Percentiles rank a stretch among this genome's conserved stretches.
These are phyloP conservation scores for Corynascus novoguineensis DNA, from an alignment of 495 filamentous ascomycete genomes.

Conservation along the genomic window DNA sequence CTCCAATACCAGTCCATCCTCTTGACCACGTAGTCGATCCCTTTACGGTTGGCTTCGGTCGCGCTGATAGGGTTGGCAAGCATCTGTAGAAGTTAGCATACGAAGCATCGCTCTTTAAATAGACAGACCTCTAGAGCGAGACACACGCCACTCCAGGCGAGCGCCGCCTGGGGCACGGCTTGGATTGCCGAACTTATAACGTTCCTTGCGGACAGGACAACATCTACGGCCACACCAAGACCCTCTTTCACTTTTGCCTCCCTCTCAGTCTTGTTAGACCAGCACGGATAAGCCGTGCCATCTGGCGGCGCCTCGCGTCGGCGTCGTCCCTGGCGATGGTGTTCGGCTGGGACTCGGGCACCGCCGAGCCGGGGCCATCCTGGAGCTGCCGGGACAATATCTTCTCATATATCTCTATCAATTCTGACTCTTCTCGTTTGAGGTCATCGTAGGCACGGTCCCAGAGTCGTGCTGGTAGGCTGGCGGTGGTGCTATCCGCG, in stretches of 20 bases:
- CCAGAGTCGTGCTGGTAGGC: not conserved
- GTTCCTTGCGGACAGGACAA: constrained; percentile 5
- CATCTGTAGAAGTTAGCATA: constrained; percentile 3
- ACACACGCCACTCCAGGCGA: constrained; percentile 2
- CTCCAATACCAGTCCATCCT: constrained; percentile 3
- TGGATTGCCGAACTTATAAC: constrained; percentile 5
- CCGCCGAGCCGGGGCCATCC: not conserved
- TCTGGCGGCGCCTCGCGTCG: constrained; percentile 9
- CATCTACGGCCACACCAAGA: not conserved
- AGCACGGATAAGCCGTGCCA: constrained; percentile 13
- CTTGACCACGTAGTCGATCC: constrained; percentile 4
- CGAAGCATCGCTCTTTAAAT: not conserved
- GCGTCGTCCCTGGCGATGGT: constrained; percentile 10
- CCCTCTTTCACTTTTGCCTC: constrained; percentile 10
- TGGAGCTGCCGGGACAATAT: constrained; percentile 15
- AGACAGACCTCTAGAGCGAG: constrained; percentile 4
- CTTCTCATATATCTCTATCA: constrained; percentile 15
- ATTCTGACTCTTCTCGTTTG: not conserved
- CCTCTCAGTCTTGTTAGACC: constrained; percentile 12
- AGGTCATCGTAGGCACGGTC: not conserved
- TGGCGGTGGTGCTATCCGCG: not conserved
- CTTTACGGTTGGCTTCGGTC: constrained; percentile 4
- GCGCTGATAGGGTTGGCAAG: constrained; percentile 1
- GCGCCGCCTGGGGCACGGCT: constrained; percentile 2
- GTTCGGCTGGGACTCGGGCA: constrained; percentile 1